Conservation (phyloP, 106 monocot genomes). For the Agapanthus africanus region DNA sequence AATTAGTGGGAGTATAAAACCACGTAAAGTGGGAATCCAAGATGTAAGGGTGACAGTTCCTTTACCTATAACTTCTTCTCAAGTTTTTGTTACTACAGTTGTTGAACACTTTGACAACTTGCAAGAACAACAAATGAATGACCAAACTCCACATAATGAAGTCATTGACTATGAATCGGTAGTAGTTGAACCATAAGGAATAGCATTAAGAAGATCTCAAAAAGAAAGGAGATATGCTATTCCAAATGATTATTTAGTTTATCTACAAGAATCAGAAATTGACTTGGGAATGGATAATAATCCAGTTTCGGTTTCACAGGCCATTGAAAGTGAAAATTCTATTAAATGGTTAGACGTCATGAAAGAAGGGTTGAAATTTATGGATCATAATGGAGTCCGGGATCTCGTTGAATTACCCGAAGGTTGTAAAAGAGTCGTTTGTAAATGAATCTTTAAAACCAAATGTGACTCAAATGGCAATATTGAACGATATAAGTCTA, state of each 20-base stretch:
- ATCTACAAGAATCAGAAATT: neutral
- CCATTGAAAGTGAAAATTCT: neutral
- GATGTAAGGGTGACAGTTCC: neutral
- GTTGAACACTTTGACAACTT: neutral
- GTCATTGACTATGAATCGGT: neutral
- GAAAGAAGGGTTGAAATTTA: neutral
- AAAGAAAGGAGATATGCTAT: neutral
- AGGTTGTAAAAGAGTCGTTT: neutral
- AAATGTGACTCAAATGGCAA: neutral
- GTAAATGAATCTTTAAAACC: neutral
- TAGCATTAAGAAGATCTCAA: neutral
- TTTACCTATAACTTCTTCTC: neutral
- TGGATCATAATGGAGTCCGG: neutral
- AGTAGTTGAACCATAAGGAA: neutral
- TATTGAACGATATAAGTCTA: neutral
- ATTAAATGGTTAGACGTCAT: neutral
- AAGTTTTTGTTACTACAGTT: neutral
- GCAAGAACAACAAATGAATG: neutral
- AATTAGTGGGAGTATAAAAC: constrained; percentile 5
- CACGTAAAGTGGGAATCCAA: neutral
- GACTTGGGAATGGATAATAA: neutral
- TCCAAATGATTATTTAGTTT: neutral
- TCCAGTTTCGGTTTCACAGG: neutral
- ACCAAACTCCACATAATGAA: neutral
- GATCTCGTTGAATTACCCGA: neutral